Base-by-base conservation (phyloP, 2,329 filamentous ascomycete species). In the Trichoderma endophyticum region DNA sequence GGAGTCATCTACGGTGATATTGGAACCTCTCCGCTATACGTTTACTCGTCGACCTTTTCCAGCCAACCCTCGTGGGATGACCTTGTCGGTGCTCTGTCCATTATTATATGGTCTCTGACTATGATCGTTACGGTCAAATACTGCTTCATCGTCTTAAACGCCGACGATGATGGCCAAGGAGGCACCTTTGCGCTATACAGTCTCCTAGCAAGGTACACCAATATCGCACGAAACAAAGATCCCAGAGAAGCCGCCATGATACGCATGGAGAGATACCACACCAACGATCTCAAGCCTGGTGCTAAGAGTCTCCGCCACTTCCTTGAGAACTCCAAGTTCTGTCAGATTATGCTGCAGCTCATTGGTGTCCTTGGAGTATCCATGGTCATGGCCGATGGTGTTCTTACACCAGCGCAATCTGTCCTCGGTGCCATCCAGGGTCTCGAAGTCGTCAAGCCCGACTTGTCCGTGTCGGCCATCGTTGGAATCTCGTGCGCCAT, bases 1-100 rank as follows among this genome's bases (percentile, higher is more conserved):
- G 90, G 90, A 65, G 88, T 91, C 54, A 92, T 92, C 65, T 92
- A 92, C 73, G 90, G 90, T 28, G 90, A 92, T 75, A 91, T 92
- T 76, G 90, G 90, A 71, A 86, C 84, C 24, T 89, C 86, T 73
- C 90, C 90, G n/a, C 86, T 93, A 21, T 93, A 93, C 76, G 90
- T 92, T 21, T 92, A 83, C 79, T 92, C 90, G 21, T 90, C 88
- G n/a, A 91, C 89, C 0, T 93, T 93, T 76, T 83, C 84, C 30
- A 80, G 82, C 3, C 80, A 85, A 18, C 90, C 90, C 0, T 83
- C 81, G 7, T 86, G 86, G 75, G 83, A 87, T 26, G 88, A 91
- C 75, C 82, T 93, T 3, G 82, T 92, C 60, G 89, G 90, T 61
- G 90, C 88, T 0, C 81, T 92, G 2, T 92, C 90, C 4, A 85